A percentile compares a stretch with the other conserved stretches of the same genome.
phyloP scores from a whole-genome alignment of 176 grass and related monocot genomes.

The Zoysia japonica region DNA sequence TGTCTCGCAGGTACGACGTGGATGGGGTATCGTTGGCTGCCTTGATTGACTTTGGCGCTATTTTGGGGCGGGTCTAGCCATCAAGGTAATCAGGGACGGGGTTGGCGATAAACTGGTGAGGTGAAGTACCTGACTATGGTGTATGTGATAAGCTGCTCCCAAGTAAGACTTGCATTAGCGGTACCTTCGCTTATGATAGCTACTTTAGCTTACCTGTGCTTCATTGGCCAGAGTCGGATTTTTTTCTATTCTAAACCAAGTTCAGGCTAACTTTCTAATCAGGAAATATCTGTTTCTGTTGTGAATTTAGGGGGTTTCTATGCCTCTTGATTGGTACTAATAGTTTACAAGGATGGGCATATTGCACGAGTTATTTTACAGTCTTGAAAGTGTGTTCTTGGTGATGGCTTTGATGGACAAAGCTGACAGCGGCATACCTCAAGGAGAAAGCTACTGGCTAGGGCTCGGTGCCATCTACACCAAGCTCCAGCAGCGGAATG shows the following conservation, averaged over 20 bases:
- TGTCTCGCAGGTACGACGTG: slow-evolving; percentile 66
- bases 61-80: neutral
- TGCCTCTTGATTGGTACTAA: neutral
- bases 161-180: neutral
- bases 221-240: neutral
- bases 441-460: slow-evolving; percentile 83
- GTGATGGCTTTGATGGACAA: slow-evolving; percentile 10
- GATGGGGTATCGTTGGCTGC: no score
- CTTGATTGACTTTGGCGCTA: no score
- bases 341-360: neutral
- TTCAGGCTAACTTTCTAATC: neutral
- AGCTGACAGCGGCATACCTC: slow-evolving; percentile 85
- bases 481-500: slow-evolving; percentile 77
- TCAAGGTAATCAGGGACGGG: no score
- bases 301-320: neutral
- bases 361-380: neutral
- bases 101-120: neutral
- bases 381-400: neutral
- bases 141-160: neutral
- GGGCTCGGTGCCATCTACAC: slow-evolving; percentile 58
- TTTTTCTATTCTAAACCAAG: neutral
- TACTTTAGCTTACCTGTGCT: neutral
- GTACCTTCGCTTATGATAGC: neutral
- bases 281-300: neutral
- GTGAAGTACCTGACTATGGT: neutral